These are phyloP conservation scores for Diaporthe sp. DNA, from an alignment of 2,329 filamentous ascomycete species.

Conservation along the genomic window DNA sequence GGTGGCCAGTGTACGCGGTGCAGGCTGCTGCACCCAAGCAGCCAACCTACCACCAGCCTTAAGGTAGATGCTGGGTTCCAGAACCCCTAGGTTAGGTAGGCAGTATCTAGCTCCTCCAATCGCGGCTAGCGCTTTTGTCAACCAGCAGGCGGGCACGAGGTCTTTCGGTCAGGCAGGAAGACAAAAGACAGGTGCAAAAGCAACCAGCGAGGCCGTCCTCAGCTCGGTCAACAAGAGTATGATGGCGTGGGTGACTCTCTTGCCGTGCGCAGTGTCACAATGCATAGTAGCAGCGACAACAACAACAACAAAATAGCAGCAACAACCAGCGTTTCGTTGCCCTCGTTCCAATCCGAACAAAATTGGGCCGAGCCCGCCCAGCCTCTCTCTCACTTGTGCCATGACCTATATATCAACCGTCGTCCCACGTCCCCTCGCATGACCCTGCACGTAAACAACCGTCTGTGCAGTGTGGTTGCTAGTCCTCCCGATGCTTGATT, in stretches of 20 bases:
- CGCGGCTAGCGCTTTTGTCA: conserved; percentile 20
- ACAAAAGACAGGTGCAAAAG: background rate
- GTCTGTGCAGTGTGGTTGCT: background rate
- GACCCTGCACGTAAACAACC: background rate
- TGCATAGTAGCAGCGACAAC: background rate
- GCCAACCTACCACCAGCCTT: background rate
- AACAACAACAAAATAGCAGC: background rate
- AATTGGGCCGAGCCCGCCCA: background rate
- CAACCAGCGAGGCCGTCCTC: background rate
- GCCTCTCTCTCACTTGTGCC: background rate
- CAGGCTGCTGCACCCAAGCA: background rate
- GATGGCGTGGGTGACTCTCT: background rate
- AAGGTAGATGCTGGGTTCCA: background rate
- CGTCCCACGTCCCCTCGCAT: background rate
- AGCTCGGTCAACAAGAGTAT: background rate
- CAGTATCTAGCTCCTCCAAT: conserved; percentile 12
- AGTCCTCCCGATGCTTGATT: background rate
- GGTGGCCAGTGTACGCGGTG: background rate
- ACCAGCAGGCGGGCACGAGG: conserved; percentile 2
- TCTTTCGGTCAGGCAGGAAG: background rate
- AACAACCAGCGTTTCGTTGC: background rate
- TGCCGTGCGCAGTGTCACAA: conserved; percentile 5
- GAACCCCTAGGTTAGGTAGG: background rate
- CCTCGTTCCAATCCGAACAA: background rate
- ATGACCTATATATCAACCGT: background rate